Evolutionary conservation across 192 early-diverging fungal genomes (phyloP), one percentile per base, ranked within the genome.

Genomic region (Podila clonocystis): DNA sequence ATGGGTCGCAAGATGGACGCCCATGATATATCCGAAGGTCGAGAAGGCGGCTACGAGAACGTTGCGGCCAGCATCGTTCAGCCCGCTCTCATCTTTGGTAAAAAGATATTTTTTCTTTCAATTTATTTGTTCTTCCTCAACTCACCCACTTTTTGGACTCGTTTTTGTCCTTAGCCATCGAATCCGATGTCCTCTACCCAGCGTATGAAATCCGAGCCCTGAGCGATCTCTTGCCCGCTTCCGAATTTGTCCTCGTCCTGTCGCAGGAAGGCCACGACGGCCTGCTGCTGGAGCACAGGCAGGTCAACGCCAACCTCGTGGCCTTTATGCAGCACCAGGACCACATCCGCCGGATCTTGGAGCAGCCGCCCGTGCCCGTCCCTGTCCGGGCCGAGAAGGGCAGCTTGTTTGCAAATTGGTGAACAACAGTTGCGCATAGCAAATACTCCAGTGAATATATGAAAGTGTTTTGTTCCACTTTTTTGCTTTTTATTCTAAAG

Each of bases 231-330:
- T 91, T 99, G 62, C 95, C 95, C 15, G 90, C 92, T 38, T 86
- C 94, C 17, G 90, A 95, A 82, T 92, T 99, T 85, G 89, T 92
- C 13, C 93, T 94, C 12, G 94, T 99, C 63, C 89, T 93, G 70
- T 96, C 95, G 15, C 88, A 92, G 0, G 97, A 99, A 70, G 98
- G 98, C 26, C 98, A 99, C 70, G 98, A 99, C 75, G 98, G 97
- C 9, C 98, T 99, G 69, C 77, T 99, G 76, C 88, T 99, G 11
- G 98, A 99, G 85, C 97, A 98, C 86, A 91, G 94, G 59, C 95
- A 97, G 83, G 94, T 99, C 68, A 93, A 96, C 66, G 72, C 85
- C 50, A 89, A 92, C 41, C 88, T 99, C 67, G 70, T 89, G 38
- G 82, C 85, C 22, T 99, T 98, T 82, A 91, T 97, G 63, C 75